A percentile compares a stretch with the other conserved stretches of the same genome.
These are phyloP conservation scores for Colletotrichum tanaceti DNA, from an alignment of 2,329 filamentous ascomycete species.

Conservation along the genomic window DNA sequence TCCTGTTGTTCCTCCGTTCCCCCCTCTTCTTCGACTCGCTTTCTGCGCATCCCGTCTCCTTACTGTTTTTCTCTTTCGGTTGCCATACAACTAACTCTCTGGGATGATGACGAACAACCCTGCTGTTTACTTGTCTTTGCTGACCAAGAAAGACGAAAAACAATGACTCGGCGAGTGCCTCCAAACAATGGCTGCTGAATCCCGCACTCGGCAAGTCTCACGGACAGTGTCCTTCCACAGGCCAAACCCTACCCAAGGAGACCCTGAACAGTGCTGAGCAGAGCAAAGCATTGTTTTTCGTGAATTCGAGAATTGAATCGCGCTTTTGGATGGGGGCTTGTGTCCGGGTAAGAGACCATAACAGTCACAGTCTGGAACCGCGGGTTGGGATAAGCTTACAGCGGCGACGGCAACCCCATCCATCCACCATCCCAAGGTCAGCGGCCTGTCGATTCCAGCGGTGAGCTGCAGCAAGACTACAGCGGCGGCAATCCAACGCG, in stretches of 20 bases:
- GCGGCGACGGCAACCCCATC: slow-evolving; percentile 2
- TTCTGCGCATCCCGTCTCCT: slow-evolving; percentile 3
- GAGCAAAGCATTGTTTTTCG: not conserved
- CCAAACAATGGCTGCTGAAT: slow-evolving; percentile 2
- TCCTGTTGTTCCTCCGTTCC: slow-evolving; percentile 12
- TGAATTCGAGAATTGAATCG: too few species aligned
- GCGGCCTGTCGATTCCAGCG: slow-evolving; percentile 32
- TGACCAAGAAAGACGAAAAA: not conserved
- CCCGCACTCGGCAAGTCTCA: not conserved
- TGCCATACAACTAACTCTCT: slow-evolving; percentile 9
- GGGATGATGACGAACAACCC: slow-evolving; percentile 14
- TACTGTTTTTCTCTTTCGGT: not conserved
- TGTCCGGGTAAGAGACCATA: not conserved
- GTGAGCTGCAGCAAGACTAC: slow-evolving; percentile 24
- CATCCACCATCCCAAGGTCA: not conserved
- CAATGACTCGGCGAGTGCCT: slow-evolving; percentile 19
- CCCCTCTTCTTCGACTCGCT: slow-evolving; percentile 22
- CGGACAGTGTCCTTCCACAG: not conserved
- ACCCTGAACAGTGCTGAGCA: not conserved
- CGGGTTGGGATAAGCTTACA: slow-evolving; percentile 7
- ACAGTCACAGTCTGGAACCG: not conserved
- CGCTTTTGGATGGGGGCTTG: not conserved
- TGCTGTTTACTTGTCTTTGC: slow-evolving; percentile 13
- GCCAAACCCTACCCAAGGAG: not conserved
- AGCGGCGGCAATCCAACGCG: slow-evolving; percentile 1